Evolutionary conservation across 2,329 filamentous ascomycete genomes (phyloP), one percentile per base, ranked within the genome.

Genomic region (Penicillium griseofulvum): DNA sequence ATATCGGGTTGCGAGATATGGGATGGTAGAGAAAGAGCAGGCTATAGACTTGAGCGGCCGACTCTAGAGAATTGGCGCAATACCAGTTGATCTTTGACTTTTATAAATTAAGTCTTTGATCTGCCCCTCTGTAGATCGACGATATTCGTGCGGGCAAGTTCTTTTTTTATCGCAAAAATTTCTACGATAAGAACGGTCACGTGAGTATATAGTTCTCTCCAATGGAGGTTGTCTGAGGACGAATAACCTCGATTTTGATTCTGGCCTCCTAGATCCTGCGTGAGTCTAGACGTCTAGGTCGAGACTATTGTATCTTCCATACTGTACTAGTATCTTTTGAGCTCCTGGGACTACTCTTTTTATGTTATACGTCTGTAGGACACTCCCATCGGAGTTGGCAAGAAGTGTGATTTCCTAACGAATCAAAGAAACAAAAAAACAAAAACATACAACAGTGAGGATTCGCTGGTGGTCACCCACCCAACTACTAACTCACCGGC

Each of bases 111-210:
- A 49, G 26, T 26, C 26, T 16, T 28, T 33, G n/a, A 5, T 39
- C 39, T 54, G 39, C 52, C 52, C 52, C 47, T 51, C 52, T 54
- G 47, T 54, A 54, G 39, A 49, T 51, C 49, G 24, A 41, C 17
- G 19, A 49, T 49, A 36, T 49, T 49, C 36, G 43, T 31, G 36
- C 37, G 50, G 42, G 34, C 50, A 52, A 29, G 16, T 39, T 38
- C 47, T 38, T 31, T 29, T 52, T 29, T 52, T 54, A 54, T 54
- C 46, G 47, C 19, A 33, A 34, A 52, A 50, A 45, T 36, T 34
- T 48, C 34, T 9, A 26, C 50, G 50, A 52, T 52, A 52, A 48
- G 34, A 9, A 14, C 2, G 9, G 7, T 52, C 50, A 52, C 50
- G 50, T 52, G 50, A 16, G 16, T 5, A 6, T 38, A 52, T 52